Conservation (phyloP, 2,329 filamentous ascomycete genomes). For the Davidsoniella virescens region DNA sequence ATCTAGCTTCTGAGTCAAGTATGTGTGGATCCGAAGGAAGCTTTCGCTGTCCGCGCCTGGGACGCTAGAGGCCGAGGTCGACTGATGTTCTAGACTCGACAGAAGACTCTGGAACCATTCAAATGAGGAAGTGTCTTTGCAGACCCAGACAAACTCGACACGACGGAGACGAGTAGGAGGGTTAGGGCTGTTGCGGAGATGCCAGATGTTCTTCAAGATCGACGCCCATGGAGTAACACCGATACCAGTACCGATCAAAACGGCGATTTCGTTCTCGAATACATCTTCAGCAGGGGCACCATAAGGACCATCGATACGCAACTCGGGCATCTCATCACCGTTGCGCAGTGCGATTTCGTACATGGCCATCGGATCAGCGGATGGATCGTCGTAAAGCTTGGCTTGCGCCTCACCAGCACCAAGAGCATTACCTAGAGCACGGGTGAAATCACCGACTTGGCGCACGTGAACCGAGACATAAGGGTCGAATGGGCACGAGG, state of each 20-base stretch:
- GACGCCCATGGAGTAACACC: conserved; percentile 63
- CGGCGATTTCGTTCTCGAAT: conserved; percentile 66
- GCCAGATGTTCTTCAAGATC: conserved; percentile 83
- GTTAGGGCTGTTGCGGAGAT: conserved; percentile 64
- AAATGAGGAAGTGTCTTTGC: conserved; percentile 73
- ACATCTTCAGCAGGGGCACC: conserved; percentile 87
- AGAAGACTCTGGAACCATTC: conserved; percentile 87
- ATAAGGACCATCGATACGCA: conserved; percentile 77
- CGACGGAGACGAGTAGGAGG: conserved; percentile 64
- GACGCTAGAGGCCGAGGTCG: conserved; percentile 39
- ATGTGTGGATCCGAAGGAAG: conserved; percentile 82
- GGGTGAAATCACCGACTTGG: conserved; percentile 79
- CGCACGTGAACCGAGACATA: conserved; percentile 77
- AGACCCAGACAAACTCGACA: conserved; percentile 90
- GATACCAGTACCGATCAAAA: conserved; percentile 63
- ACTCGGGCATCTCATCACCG: conserved; percentile 63
- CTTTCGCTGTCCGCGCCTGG: conserved; percentile 42
- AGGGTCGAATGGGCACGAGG: conserved; percentile 74
- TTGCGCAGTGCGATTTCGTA: conserved; percentile 79
- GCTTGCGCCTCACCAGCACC: conserved; percentile 65
- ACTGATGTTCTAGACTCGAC: conserved; percentile 65
- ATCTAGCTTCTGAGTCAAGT: conserved; percentile 72
- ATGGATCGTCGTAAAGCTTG: conserved; percentile 56
- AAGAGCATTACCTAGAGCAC: conserved; percentile 61
- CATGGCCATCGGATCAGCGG: conserved; percentile 66